Base-by-base conservation (phyloP, 2,329 filamentous ascomycete genomes). In the Beauveria sp. region DNA sequence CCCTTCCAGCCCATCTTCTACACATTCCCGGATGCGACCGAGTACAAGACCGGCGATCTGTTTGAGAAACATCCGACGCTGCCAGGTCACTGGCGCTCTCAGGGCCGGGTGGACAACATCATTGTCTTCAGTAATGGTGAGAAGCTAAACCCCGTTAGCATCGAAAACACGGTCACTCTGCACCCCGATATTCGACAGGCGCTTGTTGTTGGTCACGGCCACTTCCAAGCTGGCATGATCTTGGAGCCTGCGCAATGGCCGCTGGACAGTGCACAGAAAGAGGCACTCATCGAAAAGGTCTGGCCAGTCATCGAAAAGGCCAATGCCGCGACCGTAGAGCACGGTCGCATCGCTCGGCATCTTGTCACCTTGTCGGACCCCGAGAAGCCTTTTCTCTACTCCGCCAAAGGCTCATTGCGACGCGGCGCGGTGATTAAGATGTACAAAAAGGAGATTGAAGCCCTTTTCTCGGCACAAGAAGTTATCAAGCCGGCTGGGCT, bases 61-160 rank as follows among this genome's bases (percentile, higher is more conserved):
- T 75, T 70, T 4, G 72, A 81, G 6, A 56, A 78, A 3, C 76
- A 79, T 55, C 76, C 77, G 0, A 72, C 71, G 0, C 58, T 73
- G 3, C 70, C 71, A 0, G 64, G 76, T 46, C 68, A 74, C 62
- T 79, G 66, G 66, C 49, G 52, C 18, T 65, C 63, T 2, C 45
- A 61, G 2, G 65, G 65, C 2, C 62, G 67, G 14, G 14, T 62
- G 0, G 79, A 82, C 62, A 76, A 79, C 63, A 70, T 82, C 50
- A 76, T 82, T 18, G 78, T 82, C 16, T 75, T 83, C 42, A 77
- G 74, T 2, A 81, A 77, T 52, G 79, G 79, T 30, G 78, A 81
- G 69, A 82, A 82, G 67, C 65, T 81, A 7, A 82, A 83, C 63
- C 68, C 69, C 3, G 68, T 77, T 3, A 73, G 70, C 2, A 77